phyloP scores from a whole-genome alignment of 2,329 filamentous ascomycete species.

The Periconia digitata region DNA sequence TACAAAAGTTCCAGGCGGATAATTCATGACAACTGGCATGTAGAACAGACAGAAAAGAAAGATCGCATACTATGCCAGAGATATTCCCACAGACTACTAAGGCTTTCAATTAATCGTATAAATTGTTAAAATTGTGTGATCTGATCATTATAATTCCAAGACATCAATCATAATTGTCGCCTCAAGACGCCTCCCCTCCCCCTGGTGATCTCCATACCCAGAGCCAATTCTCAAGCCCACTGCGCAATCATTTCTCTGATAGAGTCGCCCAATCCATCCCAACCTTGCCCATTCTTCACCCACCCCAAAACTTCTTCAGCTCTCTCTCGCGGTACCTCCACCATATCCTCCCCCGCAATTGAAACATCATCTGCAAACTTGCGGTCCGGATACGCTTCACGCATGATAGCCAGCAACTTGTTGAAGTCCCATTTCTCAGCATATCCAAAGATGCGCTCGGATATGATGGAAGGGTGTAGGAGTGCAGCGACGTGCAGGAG shows the following conservation, averaged over 20 bases:
- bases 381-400: constrained; percentile 44
- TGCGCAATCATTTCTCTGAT: constrained; percentile 19
- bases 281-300: constrained; percentile 25
- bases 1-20: too few relatives aligned
- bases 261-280: constrained; percentile 27
- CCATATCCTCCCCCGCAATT: constrained; percentile 18
- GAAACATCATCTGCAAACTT: constrained; percentile 30
- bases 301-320: constrained; percentile 31
- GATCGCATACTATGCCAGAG: too few relatives aligned
- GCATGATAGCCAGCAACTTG: constrained; percentile 43
- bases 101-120: too few relatives aligned
- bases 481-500: constrained; percentile 57
- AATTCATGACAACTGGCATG: too few relatives aligned
- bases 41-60: too few relatives aligned
- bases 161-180: too few relatives aligned
- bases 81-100: too few relatives aligned
- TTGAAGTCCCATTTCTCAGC: constrained; percentile 53
- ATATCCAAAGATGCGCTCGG: constrained; percentile 59
- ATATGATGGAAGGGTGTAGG: constrained; percentile 48
- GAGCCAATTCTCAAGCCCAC: constrained; percentile 6
- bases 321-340: constrained; percentile 20
- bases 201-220: too few relatives aligned
- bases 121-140: too few relatives aligned
- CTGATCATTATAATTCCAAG: too few relatives aligned
- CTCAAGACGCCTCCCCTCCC: too few relatives aligned